Evolutionary conservation across 805 yeast genomes (phyloP).

Genomic region (Wickerhamomyces hampshirensis): DNA sequence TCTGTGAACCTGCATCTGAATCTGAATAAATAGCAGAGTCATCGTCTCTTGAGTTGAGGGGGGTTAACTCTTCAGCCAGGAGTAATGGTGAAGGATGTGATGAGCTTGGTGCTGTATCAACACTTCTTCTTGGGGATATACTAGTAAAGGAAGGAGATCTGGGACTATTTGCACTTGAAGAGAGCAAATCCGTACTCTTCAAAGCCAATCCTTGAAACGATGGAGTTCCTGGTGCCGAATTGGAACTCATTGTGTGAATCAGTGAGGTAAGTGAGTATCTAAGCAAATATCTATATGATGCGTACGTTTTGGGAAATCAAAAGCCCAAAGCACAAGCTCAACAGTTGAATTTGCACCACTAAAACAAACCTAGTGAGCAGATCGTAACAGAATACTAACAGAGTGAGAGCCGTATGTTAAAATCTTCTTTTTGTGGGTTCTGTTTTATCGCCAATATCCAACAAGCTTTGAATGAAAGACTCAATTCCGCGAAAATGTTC

Average conservation of each 20-base stretch:
- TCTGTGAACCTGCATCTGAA: constrained; percentile 26
- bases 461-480: too few species aligned
- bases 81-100: constrained; percentile 20
- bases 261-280: neutral
- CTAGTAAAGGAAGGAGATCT: neutral
- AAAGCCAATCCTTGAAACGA: neutral
- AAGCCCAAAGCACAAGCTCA: too few species aligned
- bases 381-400: too few species aligned
- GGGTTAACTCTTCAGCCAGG: constrained; percentile 21
- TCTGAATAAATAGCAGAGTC: constrained; percentile 26
- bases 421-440: too few species aligned
- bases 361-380: too few species aligned
- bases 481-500: too few species aligned
- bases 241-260: neutral
- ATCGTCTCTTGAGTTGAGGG: constrained; percentile 26
- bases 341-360: too few species aligned
- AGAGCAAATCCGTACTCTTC: neutral
- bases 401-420: too few species aligned
- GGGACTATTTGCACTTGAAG: too few species aligned
- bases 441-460: too few species aligned
- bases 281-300: neutral
- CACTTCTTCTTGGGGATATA: neutral
- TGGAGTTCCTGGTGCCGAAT: neutral
- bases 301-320: neutral
- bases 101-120: neutral